phyloP scores from a whole-genome alignment of 441 rosid genomes.

The Gossypium lobatum region DNA sequence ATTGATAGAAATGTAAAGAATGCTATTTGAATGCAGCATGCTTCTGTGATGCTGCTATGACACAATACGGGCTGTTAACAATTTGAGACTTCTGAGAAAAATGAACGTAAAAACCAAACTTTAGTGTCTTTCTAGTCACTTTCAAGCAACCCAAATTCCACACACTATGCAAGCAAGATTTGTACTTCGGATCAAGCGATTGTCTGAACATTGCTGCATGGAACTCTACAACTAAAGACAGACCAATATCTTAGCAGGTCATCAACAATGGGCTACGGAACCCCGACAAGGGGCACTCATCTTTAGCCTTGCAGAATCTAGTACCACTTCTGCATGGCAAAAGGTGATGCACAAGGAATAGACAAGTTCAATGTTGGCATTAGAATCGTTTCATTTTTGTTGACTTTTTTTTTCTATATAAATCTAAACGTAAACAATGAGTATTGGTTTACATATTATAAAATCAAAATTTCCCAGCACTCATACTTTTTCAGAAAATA shows the following conservation, averaged over 20 bases:
- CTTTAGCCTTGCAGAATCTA: neutral
- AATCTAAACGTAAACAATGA: neutral
- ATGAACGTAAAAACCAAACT: neutral
- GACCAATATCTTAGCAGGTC: neutral
- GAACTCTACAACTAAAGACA: neutral
- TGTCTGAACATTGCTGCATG: neutral
- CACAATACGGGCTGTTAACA: neutral
- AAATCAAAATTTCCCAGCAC: neutral
- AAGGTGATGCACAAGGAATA: neutral
- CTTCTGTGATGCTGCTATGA: neutral
- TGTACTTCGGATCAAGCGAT: neutral
- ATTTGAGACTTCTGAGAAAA: neutral
- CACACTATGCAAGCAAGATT: neutral
- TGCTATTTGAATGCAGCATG: neutral
- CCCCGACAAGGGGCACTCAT: neutral
- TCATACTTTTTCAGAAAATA: neutral
- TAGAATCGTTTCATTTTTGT: neutral
- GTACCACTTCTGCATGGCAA: neutral
- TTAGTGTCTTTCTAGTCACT: neutral
- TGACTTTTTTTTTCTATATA: too few relatives aligned
- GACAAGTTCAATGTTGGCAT: neutral
- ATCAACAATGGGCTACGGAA: neutral
- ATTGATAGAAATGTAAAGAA: neutral
- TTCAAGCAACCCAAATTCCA: neutral
- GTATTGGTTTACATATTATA: neutral